phyloP scores from a whole-genome alignment of 2,329 filamentous ascomycete genomes.

The Monilinia fructigena region DNA sequence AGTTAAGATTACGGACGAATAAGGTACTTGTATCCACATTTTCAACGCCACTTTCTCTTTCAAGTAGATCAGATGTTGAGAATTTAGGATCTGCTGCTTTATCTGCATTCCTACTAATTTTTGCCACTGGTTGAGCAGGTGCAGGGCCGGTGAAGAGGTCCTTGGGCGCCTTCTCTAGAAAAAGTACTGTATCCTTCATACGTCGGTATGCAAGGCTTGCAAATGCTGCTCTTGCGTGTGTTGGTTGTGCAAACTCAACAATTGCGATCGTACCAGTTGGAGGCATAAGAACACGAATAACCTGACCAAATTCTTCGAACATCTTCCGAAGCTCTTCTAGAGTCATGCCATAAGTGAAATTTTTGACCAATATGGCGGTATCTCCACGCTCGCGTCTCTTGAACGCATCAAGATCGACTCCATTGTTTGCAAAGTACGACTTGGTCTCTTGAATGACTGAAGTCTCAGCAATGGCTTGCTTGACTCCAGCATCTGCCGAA shows the following conservation, averaged over 20 bases:
- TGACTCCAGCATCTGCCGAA: constrained; percentile 88
- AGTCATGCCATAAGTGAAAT: constrained; percentile 72
- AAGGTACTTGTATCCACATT: constrained; percentile 72
- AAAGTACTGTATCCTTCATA: constrained; percentile 86
- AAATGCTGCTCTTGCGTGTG: constrained; percentile 81
- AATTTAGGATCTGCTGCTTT: constrained; percentile 51
- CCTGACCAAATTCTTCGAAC: constrained; percentile 65
- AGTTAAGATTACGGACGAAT: constrained; percentile 93
- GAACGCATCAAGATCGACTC: constrained; percentile 89
- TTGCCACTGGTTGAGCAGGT: constrained; percentile 26
- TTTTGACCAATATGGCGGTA: constrained; percentile 86
- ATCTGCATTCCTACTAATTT: constrained; percentile 27
- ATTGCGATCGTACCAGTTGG: constrained; percentile 92
- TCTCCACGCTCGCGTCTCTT: constrained; percentile 82
- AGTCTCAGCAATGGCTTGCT: constrained; percentile 95
- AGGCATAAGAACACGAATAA: constrained; percentile 84
- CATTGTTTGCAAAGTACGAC: constrained; percentile 81
- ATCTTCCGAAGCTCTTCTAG: constrained; percentile 54
- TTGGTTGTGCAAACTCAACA: constrained; percentile 77
- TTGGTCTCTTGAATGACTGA: constrained; percentile 96
- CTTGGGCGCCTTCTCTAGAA: constrained; percentile 89
- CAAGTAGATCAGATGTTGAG: constrained; percentile 67
- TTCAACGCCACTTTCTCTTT: constrained; percentile 52
- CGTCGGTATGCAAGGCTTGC: constrained; percentile 82
- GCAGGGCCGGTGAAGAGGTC: constrained; percentile 60